These are phyloP conservation scores for Pseudomonodictys pantanalensis DNA, from an alignment of 495 filamentous ascomycete species.

Conservation along the genomic window DNA sequence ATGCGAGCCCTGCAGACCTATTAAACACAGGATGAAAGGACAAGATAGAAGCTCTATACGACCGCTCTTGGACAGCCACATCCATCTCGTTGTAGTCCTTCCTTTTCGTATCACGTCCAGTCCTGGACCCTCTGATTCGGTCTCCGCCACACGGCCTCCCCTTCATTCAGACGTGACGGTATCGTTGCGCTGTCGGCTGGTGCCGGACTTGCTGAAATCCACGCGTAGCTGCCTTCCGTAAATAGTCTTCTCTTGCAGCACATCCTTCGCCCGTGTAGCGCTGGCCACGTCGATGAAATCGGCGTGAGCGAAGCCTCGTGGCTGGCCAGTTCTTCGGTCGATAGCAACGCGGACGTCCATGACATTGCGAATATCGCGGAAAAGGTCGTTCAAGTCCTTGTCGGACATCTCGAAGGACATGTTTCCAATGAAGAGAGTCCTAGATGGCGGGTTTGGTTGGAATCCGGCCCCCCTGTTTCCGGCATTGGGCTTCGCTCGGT, in stretches of 20 bases:
- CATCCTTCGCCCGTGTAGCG: conserved; percentile 56
- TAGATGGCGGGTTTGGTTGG: conserved; percentile 48
- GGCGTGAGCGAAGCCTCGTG: conserved; percentile 84
- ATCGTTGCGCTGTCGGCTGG: neutral
- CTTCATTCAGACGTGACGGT: no score
- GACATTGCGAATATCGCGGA: conserved; percentile 67
- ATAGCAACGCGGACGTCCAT: conserved; percentile 84
- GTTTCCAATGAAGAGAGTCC: conserved; percentile 82
- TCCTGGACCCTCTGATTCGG: no score
- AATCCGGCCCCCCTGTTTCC: neutral
- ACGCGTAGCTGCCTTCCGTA: conserved; percentile 65
- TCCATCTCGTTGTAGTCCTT: neutral
- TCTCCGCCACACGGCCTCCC: no score
- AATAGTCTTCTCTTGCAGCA: conserved; percentile 56
- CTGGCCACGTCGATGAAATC: conserved; percentile 71
- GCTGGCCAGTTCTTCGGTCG: conserved; percentile 81
- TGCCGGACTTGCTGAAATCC: conserved; percentile 52
- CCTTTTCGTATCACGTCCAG: no score
- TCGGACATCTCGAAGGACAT: conserved; percentile 88
- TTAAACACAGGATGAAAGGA: conserved; percentile 27
- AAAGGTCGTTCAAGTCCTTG: conserved; percentile 77
- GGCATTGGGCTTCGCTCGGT: conserved; percentile 16
- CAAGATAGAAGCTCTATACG: conserved; percentile 23
- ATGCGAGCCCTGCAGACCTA: conserved; percentile 7
- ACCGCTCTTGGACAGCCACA: neutral